Conservation (phyloP, 192 early-diverging fungal genomes). For the Backusella sp. region DNA sequence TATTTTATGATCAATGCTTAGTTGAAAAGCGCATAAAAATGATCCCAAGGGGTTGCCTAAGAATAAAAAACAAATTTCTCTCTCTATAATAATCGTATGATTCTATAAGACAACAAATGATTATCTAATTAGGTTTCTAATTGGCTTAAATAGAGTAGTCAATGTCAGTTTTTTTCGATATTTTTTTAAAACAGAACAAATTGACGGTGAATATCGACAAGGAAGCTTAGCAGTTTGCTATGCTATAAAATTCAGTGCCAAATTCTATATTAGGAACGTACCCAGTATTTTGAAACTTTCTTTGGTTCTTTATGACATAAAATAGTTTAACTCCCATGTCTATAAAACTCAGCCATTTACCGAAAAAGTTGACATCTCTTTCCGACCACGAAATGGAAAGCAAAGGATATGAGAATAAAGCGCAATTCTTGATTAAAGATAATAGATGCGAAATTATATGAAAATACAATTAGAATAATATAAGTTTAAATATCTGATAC, state of each 20-base stretch:
- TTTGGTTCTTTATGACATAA: not conserved
- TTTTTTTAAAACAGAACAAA: conserved; percentile 2
- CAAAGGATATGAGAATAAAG: too few species aligned
- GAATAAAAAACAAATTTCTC: not conserved
- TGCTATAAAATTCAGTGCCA: not conserved
- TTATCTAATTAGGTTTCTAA: not conserved
- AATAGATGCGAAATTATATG: too few species aligned
- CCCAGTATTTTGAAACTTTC: not conserved
- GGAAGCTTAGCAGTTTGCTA: not conserved
- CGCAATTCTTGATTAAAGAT: too few species aligned
- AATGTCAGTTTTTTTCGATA: not conserved
- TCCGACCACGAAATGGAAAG: too few species aligned
- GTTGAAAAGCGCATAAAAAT: not conserved
- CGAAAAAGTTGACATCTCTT: too few species aligned
- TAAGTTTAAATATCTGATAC: too few species aligned
- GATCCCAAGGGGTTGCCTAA: not conserved
- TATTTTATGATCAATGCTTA: not conserved
- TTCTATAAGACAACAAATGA: not conserved
- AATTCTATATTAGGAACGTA: not conserved
- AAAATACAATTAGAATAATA: too few species aligned
- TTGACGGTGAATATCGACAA: not conserved
- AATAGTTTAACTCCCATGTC: not conserved
- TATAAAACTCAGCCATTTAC: not conserved
- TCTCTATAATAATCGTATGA: not conserved
- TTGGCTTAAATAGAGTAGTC: not conserved